These are phyloP conservation scores for Saccharomyces pastorianus DNA, from an alignment of 1,139 yeast species.

Conservation along the genomic window DNA sequence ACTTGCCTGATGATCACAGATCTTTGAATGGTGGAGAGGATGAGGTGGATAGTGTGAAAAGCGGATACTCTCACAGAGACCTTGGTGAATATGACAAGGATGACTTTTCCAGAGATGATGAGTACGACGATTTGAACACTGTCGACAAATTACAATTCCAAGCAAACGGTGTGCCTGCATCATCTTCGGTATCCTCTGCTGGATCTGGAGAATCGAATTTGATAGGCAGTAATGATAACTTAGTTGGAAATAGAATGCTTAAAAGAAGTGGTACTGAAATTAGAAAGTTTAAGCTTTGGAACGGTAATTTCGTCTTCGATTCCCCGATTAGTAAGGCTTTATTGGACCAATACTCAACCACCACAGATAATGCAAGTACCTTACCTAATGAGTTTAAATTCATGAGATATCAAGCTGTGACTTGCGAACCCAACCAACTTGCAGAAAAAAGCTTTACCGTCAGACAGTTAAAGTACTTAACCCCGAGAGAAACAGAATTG, in stretches of 20 bases:
- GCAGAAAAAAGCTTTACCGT: slow-evolving; percentile 65
- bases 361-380: slow-evolving; percentile 34
- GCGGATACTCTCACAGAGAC: slow-evolving; percentile 19
- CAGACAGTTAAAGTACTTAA: slow-evolving; percentile 57
- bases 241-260: slow-evolving; percentile 7
- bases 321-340: slow-evolving; percentile 55
- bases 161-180: slow-evolving; percentile 11
- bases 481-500: slow-evolving; percentile 77
- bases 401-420: slow-evolving; percentile 79
- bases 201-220: slow-evolving; percentile 14
- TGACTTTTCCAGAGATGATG: slow-evolving; percentile 5
- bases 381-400: slow-evolving; percentile 68
- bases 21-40: slow-evolving; percentile 5
- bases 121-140: slow-evolving; percentile 16
- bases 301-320: slow-evolving; percentile 60
- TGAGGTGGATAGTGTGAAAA: slow-evolving; percentile 10
- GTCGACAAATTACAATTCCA: slow-evolving; percentile 14
- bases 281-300: slow-evolving; percentile 31
- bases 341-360: slow-evolving; percentile 39
- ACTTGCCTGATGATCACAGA: neutral
- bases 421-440: slow-evolving; percentile 77
- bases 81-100: slow-evolving; percentile 22
- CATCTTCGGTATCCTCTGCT: slow-evolving; percentile 14
- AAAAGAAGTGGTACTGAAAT: slow-evolving; percentile 24
- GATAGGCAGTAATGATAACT: slow-evolving; percentile 10